Conservation (phyloP, 306 rosid species). For the Oemleria cerasiformis region DNA sequence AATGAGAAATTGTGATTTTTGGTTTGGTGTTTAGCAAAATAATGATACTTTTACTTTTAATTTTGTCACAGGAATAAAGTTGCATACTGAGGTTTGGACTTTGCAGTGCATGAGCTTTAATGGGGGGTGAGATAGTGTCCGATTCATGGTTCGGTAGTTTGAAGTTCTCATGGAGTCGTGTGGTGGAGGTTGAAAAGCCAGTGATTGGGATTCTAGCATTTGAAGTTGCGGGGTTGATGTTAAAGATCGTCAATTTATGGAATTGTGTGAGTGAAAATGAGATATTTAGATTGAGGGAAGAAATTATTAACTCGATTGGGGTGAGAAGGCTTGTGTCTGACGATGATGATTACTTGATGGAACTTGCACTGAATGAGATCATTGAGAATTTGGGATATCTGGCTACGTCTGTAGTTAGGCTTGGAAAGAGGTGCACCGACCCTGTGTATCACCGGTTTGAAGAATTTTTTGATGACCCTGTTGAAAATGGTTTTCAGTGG, state of each 20-base stretch:
- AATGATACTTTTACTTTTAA: slow-evolving; percentile 17
- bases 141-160: slow-evolving; percentile 44
- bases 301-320: slow-evolving; percentile 55
- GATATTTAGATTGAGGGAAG: slow-evolving; percentile 40
- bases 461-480: slow-evolving; percentile 53
- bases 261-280: slow-evolving; percentile 54
- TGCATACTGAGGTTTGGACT: slow-evolving; percentile 16
- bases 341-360: slow-evolving; percentile 53
- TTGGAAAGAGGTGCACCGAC: slow-evolving; percentile 59
- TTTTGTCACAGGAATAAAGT: slow-evolving; percentile 36
- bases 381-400: slow-evolving; percentile 48
- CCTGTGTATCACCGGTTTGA: slow-evolving; percentile 56
- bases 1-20: not conserved
- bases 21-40: slow-evolving; percentile 21
- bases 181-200: slow-evolving; percentile 40
- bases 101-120: slow-evolving; percentile 22
- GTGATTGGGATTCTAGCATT: slow-evolving; percentile 65
- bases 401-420: slow-evolving; percentile 58
- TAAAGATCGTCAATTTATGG: slow-evolving; percentile 68
- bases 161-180: slow-evolving; percentile 40
- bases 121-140: slow-evolving; percentile 41
- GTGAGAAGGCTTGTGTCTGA: slow-evolving; percentile 57
- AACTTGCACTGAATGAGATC: slow-evolving; percentile 64
- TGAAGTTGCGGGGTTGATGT: slow-evolving; percentile 77
- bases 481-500: slow-evolving; percentile 42